These are phyloP conservation scores for Thelephora aurantiotincta DNA, from an alignment of 768 basidiomycete species.

Conservation along the genomic window DNA sequence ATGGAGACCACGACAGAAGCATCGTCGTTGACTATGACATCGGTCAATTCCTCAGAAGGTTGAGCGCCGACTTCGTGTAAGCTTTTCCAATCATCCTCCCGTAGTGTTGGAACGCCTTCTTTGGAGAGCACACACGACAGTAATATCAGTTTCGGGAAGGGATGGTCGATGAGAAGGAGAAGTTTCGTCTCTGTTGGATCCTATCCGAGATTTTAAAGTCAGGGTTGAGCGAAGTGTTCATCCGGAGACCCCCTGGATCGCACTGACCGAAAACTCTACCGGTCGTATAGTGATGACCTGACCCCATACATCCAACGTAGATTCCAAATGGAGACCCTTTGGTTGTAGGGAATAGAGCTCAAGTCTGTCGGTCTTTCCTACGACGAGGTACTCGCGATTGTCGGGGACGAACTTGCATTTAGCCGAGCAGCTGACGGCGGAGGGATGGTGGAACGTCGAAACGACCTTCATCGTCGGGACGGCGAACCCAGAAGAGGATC, in stretches of 20 bases:
- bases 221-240: not conserved
- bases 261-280: slow-evolving; percentile 27
- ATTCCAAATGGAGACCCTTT: slow-evolving; percentile 46
- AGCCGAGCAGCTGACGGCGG: slow-evolving; percentile 55
- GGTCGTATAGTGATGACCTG: slow-evolving; percentile 43
- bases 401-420: slow-evolving; percentile 49
- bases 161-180: slow-evolving; percentile 61
- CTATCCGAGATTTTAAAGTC: not conserved
- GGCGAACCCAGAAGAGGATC: not conserved
- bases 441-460: slow-evolving; percentile 64
- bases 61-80: slow-evolving; percentile 46
- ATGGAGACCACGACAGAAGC: slow-evolving; percentile 47
- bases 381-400: slow-evolving; percentile 44
- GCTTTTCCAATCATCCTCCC: slow-evolving; percentile 17
- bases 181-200: slow-evolving; percentile 28
- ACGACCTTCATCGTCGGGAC: slow-evolving; percentile 35
- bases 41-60: slow-evolving; percentile 56
- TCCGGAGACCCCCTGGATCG: not conserved
- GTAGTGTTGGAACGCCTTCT: slow-evolving; percentile 12
- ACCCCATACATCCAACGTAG: slow-evolving; percentile 55
- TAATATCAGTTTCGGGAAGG: slow-evolving; percentile 58
- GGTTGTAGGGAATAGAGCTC: slow-evolving; percentile 54
- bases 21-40: slow-evolving; percentile 50
- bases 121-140: slow-evolving; percentile 31
- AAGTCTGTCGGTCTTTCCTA: slow-evolving; percentile 51